phyloP scores from a whole-genome alignment of 148 eudicot genomes.

The Amaranthus hypochondriacus region DNA sequence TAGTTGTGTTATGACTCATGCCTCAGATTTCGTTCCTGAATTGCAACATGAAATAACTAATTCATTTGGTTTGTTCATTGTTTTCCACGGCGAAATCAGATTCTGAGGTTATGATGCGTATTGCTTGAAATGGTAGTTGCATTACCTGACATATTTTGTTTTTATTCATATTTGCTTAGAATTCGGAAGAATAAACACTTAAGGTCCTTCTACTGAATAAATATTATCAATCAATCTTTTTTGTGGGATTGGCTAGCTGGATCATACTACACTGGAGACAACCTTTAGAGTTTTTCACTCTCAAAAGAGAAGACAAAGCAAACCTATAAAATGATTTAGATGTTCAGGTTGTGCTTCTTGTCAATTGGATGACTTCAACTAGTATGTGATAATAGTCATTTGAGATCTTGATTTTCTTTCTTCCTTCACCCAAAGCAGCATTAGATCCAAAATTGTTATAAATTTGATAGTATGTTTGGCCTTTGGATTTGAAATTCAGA shows the following conservation, averaged over 20 bases:
- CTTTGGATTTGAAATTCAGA: neutral
- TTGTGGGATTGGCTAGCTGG: neutral
- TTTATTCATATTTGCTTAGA: neutral
- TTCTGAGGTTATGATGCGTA: neutral
- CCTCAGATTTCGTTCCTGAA: neutral
- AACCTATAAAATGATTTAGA: neutral
- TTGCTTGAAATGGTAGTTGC: neutral
- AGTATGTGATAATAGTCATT: neutral
- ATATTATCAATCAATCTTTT: neutral
- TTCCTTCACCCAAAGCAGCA: too few relatives aligned
- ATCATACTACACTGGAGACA: neutral
- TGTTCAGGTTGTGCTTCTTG: neutral
- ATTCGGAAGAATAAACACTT: neutral
- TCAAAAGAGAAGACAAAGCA: neutral
- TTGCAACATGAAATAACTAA: neutral
- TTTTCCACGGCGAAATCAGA: neutral
- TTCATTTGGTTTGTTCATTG: neutral
- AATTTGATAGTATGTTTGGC: neutral
- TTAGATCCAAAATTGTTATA: too few relatives aligned
- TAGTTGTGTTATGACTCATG: neutral
- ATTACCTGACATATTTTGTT: neutral
- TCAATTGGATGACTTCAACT: neutral
- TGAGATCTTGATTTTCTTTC: neutral
- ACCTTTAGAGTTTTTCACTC: neutral
- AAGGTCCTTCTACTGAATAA: neutral